Conservation (phyloP, 2,329 filamentous ascomycete species). For the Apiospora koreana region DNA sequence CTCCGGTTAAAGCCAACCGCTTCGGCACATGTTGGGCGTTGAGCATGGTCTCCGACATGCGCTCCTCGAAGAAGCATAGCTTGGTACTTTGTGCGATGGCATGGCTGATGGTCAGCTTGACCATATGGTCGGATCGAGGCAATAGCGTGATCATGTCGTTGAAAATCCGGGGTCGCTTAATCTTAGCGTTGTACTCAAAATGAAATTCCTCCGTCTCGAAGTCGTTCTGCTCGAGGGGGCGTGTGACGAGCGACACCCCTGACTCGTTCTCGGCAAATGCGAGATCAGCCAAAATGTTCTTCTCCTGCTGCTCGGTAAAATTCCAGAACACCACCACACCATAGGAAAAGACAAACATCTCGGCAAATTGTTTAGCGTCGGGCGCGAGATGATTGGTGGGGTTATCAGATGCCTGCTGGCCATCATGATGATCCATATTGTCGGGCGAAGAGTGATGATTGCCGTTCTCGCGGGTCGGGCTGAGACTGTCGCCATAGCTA, state of each 20-base stretch:
- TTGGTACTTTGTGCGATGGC: conserved; percentile 98
- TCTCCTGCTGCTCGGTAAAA: conserved; percentile 93
- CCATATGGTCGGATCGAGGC: conserved; percentile 93
- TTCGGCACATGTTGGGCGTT: conserved; percentile 92
- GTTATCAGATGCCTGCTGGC: neutral
- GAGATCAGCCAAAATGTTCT: conserved; percentile 91
- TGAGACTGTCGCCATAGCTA: conserved; percentile 49
- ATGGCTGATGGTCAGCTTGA: conserved; percentile 96
- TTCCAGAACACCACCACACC: conserved; percentile 99
- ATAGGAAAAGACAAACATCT: conserved; percentile 97
- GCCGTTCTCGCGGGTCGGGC: conserved; percentile 25
- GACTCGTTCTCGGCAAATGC: conserved; percentile 78
- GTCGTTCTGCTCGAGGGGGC: conserved; percentile 82
- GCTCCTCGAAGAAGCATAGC: conserved; percentile 91
- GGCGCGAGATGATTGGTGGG: conserved; percentile 63
- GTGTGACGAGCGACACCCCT: conserved; percentile 67
- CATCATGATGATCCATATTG: conserved; percentile 29
- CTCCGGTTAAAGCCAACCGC: conserved; percentile 82
- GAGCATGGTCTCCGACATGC: conserved; percentile 92
- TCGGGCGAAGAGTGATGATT: conserved; percentile 23
- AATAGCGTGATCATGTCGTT: conserved; percentile 99
- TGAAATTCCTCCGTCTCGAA: conserved; percentile 99
- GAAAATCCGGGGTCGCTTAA: conserved; percentile 87
- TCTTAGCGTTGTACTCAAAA: conserved; percentile 90
- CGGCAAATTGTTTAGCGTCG: conserved; percentile 78